Conservation (phyloP, 768 basidiomycete genomes). For the Suillus tomentosus region DNA sequence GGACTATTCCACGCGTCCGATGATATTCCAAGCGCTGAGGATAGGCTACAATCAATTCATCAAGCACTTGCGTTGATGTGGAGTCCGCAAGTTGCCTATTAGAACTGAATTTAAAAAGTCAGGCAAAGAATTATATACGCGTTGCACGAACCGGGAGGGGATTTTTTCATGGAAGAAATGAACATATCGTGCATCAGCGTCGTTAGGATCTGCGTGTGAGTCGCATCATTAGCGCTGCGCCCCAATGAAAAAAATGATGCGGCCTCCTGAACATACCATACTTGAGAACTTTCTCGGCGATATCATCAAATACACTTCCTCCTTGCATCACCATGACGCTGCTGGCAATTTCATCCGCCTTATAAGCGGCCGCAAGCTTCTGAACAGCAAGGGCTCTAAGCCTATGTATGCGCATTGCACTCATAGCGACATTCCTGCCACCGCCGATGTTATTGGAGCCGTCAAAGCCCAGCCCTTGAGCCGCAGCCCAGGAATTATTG, state of each 20-base stretch:
- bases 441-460: constrained; percentile 52
- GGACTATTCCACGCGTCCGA: constrained; percentile 88
- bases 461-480: constrained; percentile 66
- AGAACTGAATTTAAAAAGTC: constrained; percentile 24
- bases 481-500: constrained; percentile 59
- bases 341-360: constrained; percentile 86
- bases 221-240: constrained; percentile 12
- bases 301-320: constrained; percentile 87
- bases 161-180: constrained; percentile 97
- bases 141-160: constrained; percentile 72
- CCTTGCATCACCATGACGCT: constrained; percentile 97
- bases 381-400: constrained; percentile 82
- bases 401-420: constrained; percentile 79
- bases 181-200: constrained; percentile 82
- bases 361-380: constrained; percentile 84
- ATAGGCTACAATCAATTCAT: constrained; percentile 71
- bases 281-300: constrained; percentile 86
- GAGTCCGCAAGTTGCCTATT: constrained; percentile 82
- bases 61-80: constrained; percentile 74
- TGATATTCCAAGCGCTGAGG: constrained; percentile 84
- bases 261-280: constrained; percentile 43
- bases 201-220: constrained; percentile 60
- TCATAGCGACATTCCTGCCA: constrained; percentile 81
- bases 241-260: neutral
- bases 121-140: constrained; percentile 14